Conservation (phyloP, 2,329 filamentous ascomycete species). For the Aspergillus hortae region DNA sequence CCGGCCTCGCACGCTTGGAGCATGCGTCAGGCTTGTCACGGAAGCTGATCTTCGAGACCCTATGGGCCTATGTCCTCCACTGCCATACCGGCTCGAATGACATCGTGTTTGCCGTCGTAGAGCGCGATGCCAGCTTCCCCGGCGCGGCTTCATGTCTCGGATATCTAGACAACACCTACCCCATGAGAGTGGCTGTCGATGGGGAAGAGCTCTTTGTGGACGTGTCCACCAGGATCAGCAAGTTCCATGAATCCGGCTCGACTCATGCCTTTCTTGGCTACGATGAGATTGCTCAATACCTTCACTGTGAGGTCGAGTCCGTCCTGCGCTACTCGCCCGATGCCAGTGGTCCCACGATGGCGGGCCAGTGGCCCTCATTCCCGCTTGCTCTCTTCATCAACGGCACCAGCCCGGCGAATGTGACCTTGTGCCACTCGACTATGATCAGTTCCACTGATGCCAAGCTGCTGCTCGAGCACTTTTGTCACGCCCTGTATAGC, state of each 20-base stretch:
- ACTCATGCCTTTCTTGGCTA: not conserved
- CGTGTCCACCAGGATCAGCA: not conserved
- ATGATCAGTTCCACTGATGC: not conserved
- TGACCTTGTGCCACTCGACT: not conserved
- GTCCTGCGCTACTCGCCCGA: not conserved
- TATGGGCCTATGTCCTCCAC: not conserved
- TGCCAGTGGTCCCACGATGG: not conserved
- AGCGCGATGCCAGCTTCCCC: not conserved
- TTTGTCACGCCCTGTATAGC: not conserved
- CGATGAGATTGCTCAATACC: not conserved
- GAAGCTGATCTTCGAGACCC: not conserved
- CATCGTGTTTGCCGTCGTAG: not conserved
- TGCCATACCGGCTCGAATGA: not conserved
- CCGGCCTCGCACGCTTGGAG: not conserved
- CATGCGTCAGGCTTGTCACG: not conserved
- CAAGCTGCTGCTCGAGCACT: not conserved
- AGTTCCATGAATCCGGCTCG: not conserved
- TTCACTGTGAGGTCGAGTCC: not conserved
- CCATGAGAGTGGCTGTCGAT: not conserved
- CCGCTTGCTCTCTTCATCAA: not conserved
- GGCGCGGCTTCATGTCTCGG: not conserved
- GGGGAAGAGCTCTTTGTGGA: not conserved
- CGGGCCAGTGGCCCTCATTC: not conserved
- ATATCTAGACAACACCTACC: not conserved
- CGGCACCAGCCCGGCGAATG: not conserved